Conservation (phyloP, 2,329 filamentous ascomycete genomes). For the Alternaria novae-zelandiae region DNA sequence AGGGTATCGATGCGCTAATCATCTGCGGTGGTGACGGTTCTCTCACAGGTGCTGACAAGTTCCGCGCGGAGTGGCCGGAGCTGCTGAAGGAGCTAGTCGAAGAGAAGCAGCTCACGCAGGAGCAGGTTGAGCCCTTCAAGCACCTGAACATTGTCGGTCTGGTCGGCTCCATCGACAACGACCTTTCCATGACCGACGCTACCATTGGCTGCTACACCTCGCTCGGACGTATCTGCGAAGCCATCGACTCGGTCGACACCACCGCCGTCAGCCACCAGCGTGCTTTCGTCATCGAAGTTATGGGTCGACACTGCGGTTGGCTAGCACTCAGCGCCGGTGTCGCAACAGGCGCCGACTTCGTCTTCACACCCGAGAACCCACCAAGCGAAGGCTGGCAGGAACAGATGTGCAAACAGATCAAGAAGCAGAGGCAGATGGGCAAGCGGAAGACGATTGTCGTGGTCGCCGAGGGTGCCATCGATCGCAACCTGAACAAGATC, state of each 20-base stretch:
- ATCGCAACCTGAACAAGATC: constrained; percentile 79
- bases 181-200: constrained; percentile 94
- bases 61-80: constrained; percentile 89
- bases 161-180: constrained; percentile 97
- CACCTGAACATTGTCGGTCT: constrained; percentile 95
- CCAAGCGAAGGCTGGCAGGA: constrained; percentile 83
- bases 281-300: constrained; percentile 94
- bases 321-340: constrained; percentile 95
- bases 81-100: constrained; percentile 84
- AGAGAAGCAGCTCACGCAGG: constrained; percentile 70
- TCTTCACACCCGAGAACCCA: constrained; percentile 96
- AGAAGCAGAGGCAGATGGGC: constrained; percentile 80
- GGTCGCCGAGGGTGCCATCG: constrained; percentile 86
- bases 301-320: constrained; percentile 98
- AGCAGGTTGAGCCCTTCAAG: constrained; percentile 77
- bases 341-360: constrained; percentile 91
- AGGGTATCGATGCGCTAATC: constrained; percentile 93
- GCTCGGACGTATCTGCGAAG: constrained; percentile 89
- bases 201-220: constrained; percentile 98
- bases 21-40: constrained; percentile 93
- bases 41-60: constrained; percentile 92
- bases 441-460: constrained; percentile 99
- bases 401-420: constrained; percentile 37
- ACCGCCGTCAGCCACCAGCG: constrained; percentile 93
- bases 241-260: constrained; percentile 95